These are phyloP conservation scores for Ogataea populi-albae DNA, from an alignment of 805 yeast species.

Conservation along the genomic window DNA sequence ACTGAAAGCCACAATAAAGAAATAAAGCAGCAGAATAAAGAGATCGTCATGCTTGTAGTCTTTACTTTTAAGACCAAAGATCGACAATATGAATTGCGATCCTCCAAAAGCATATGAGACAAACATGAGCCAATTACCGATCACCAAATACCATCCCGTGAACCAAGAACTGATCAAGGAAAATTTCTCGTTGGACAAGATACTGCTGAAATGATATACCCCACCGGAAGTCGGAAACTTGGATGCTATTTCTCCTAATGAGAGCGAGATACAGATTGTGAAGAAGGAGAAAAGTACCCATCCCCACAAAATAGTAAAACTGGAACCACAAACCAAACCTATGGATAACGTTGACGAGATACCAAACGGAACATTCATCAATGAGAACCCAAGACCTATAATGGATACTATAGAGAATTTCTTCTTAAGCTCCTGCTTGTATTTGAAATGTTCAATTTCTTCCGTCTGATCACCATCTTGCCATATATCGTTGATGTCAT, in stretches of 20 bases:
- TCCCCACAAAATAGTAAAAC: slow-evolving; percentile 72
- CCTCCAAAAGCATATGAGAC: slow-evolving; percentile 74
- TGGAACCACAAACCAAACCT: slow-evolving; percentile 73
- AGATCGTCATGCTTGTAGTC: slow-evolving; percentile 57
- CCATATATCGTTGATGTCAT: slow-evolving; percentile 33
- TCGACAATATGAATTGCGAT: slow-evolving; percentile 65
- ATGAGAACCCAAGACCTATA: slow-evolving; percentile 73
- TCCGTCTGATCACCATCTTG: slow-evolving; percentile 48
- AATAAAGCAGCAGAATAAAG: slow-evolving; percentile 55
- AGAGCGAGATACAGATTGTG: slow-evolving; percentile 61
- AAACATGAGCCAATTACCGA: slow-evolving; percentile 79
- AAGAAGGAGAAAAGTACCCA: slow-evolving; percentile 65
- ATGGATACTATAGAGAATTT: slow-evolving; percentile 67
- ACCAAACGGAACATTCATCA: slow-evolving; percentile 82
- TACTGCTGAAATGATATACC: slow-evolving; percentile 73
- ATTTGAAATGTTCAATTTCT: slow-evolving; percentile 67
- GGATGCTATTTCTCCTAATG: slow-evolving; percentile 73
- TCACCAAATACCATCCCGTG: slow-evolving; percentile 70
- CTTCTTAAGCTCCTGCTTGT: slow-evolving; percentile 68
- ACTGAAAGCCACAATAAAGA: slow-evolving; percentile 52
- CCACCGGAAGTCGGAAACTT: slow-evolving; percentile 77
- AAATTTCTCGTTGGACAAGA: slow-evolving; percentile 56
- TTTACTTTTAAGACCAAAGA: slow-evolving; percentile 59
- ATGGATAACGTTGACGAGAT: slow-evolving; percentile 70
- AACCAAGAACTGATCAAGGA: slow-evolving; percentile 67